Evolutionary conservation across 2,329 filamentous ascomycete species (phyloP).

Genomic region (Mariannaea sp.): DNA sequence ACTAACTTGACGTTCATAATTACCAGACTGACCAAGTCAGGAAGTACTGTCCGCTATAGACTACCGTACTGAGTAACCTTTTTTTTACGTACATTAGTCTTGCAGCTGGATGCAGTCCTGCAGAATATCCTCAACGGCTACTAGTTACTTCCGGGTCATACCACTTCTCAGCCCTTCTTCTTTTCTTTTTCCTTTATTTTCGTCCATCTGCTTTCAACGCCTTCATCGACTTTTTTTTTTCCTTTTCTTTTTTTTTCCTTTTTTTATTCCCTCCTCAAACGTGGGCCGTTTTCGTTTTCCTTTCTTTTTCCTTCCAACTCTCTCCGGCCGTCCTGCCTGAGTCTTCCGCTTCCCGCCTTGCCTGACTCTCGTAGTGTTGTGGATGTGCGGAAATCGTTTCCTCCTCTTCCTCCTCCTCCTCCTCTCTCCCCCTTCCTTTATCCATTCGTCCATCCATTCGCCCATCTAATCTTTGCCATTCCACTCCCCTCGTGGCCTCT

Average conservation of each 20-base stretch:
- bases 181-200: conserved; percentile 1
- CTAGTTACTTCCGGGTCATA: conserved; percentile 10
- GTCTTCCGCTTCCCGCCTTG: conserved; percentile 6
- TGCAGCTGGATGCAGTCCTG: conserved; percentile 1
- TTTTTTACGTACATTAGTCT: neutral
- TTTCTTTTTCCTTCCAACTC: neutral
- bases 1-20: too few species aligned
- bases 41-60: neutral
- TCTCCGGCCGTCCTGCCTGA: neutral
- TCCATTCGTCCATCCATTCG: too few species aligned
- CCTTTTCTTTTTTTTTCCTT: conserved; percentile 18
- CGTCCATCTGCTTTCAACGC: neutral
- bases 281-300: conserved; percentile 3
- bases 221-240: conserved; percentile 2
- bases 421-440: neutral
- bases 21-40: neutral
- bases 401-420: neutral
- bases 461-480: neutral
- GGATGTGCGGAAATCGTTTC: conserved; percentile 4
- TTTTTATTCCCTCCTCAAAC: neutral
- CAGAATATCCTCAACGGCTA: neutral
- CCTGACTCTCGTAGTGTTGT: conserved; percentile 2
- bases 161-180: conserved; percentile 6
- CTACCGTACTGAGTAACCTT: too few species aligned
- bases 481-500: conserved; percentile 4